These are phyloP conservation scores for Claviceps sp. DNA, from an alignment of 2,329 filamentous ascomycete genomes.

Conservation along the genomic window DNA sequence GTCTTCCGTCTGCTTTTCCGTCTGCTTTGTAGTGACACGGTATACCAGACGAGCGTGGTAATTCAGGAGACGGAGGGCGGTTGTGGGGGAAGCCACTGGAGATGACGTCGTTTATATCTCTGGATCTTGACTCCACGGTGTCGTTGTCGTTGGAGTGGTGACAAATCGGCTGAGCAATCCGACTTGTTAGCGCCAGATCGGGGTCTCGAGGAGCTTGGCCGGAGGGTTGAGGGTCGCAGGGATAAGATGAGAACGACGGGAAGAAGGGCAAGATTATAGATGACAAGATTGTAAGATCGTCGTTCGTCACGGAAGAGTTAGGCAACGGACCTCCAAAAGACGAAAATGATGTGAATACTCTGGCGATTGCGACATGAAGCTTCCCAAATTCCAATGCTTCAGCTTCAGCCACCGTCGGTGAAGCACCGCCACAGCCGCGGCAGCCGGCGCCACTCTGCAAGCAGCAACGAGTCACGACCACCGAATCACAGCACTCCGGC, in stretches of 20 bases:
- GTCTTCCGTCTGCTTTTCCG: not conserved
- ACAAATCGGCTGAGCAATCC: not conserved
- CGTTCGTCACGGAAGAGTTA: too few species aligned
- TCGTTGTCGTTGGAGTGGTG: not conserved
- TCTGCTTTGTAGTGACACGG: not conserved
- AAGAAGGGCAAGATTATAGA: too few species aligned
- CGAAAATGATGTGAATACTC: too few species aligned
- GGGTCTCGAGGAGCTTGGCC: not conserved
- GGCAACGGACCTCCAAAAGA: too few species aligned
- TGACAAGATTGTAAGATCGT: too few species aligned
- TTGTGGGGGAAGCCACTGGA: not conserved
- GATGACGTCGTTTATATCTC: constrained; percentile 4
- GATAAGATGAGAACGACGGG: too few species aligned
- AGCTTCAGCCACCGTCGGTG: too few species aligned
- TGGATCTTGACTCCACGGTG: not conserved
- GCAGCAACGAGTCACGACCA: constrained; percentile 5
- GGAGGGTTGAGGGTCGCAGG: not conserved
- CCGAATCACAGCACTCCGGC: constrained; percentile 6
- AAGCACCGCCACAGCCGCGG: not conserved
- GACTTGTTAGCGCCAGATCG: not conserved
- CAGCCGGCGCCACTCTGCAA: not conserved
- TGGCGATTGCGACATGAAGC: too few species aligned
- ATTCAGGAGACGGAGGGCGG: not conserved
- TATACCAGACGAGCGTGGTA: too few species aligned
- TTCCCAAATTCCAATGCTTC: too few species aligned